Evolutionary conservation across 345 rosid species (phyloP), one percentile per base, ranked within the genome.

Genomic region (Clausena lansium): DNA sequence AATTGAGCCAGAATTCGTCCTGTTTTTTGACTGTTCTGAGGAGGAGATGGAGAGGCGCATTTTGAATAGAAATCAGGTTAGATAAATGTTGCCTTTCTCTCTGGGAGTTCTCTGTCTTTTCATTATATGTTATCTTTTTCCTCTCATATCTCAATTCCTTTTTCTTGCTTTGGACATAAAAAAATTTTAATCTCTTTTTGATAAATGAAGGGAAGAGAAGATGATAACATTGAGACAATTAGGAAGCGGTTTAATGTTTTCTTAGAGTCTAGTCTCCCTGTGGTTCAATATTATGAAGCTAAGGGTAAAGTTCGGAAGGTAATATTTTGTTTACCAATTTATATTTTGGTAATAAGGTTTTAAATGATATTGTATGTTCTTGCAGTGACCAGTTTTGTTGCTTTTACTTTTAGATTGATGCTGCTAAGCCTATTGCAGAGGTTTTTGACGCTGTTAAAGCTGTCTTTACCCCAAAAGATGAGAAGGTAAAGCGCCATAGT

Each of bases 51-150:
- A 85, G 78, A 83, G 71, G 84, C 93, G 92, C 6, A 83, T 89
- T 68, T 80, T 91, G 83, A 70, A 75, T 66, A 92, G 93, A 72
- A 92, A 90, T 78, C 97, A 94, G 95, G 97, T 93, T 76, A 35
- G 78, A 47, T 72, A 59, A 73, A 35, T 39, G 63, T 45, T 63
- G 17, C 35, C 24, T 36, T 45, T 67, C 76, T 76, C 55, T 76
- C n/a, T 7, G 50, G 50, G 50, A 45, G 50, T 45, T 45, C 11
- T 45, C 15, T 45, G 50, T 45, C 50, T 45, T 45, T 45, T 45
- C 50, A 13, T 13, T 57, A 10, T 59, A 38, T 45, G 36, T 25
- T 57, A 38, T 78, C 19, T 24, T 54, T 22, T 65, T 9, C 33
- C 38, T 76, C 62, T 67, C 61, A 20, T 58, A 68, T 33, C 55